Evolutionary conservation across 106 monocot species (phyloP), one percentile per base, ranked within the genome.

Genomic region (Platanthera zijinensis): DNA sequence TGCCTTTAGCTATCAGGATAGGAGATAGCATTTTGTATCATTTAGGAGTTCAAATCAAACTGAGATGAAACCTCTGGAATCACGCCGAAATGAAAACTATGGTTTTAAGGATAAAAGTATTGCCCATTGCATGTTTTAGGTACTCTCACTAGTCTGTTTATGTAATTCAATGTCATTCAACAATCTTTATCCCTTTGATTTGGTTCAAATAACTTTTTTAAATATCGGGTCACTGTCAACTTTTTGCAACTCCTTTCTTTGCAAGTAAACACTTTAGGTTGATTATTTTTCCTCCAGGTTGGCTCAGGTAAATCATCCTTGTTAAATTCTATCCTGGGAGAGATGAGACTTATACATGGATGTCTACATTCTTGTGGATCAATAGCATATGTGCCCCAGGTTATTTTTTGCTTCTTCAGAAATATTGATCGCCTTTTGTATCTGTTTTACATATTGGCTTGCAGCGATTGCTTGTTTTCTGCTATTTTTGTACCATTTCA

Each of bases 261-360:
- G 11, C 21, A 67, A 3, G 8, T 59, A 7, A 6, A 18, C 6
- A 59, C 21, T 59, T 56, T 56, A 7, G 18, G 18, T 19, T 59
- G 18, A 21, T 59, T 59, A 59, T 66, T 70, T 80, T 73, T 25
- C 76, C 46, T 84, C 77, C 81, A 99, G 97, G 79, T 99, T 78
- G 94, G 97, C 83, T 99, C 94, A 66, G 97, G 94, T 48, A 94
- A 99, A 72, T 94, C 97, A 69, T 89, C 94, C 48, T 82, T 99
- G 77, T 80, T 99, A 71, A 88, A 84, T 85, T 87, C 94, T 13
- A 74, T 99, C 66, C 77, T 94, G 57, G 87, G 89, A 78, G 97
- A 99, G 80, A 94, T 93, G 89, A 75, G 66, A 8, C 75, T 75
- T 80, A 73, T 86, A 82, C 70, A 77, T 83, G 97, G 97, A 25